Conservation (phyloP, 129 eudicot species). For the Apium graveolens region DNA sequence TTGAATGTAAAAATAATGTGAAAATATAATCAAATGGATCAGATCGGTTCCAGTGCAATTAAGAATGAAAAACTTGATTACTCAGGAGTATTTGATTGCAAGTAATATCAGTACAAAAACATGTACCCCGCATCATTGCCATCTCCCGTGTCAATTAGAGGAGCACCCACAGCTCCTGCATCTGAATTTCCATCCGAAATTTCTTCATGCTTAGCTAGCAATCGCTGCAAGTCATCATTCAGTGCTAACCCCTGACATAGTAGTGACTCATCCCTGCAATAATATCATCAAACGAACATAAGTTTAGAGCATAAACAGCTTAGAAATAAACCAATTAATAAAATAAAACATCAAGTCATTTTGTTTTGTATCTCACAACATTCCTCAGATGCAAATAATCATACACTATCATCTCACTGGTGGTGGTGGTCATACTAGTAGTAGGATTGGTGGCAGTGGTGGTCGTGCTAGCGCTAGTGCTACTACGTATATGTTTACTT, state of each 20-base stretch:
- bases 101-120: not conserved
- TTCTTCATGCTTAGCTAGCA: constrained; percentile 52
- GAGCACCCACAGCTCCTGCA: constrained; percentile 46
- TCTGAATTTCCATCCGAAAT: constrained; percentile 42
- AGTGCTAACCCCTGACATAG: constrained; percentile 86
- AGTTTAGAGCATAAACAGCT: not conserved
- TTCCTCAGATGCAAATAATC: not conserved
- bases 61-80: not conserved
- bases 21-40: not conserved
- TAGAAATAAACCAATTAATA: not conserved
- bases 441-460: not conserved
- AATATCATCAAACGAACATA: not conserved
- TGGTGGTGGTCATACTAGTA: not conserved
- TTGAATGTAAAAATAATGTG: not conserved
- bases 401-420: not conserved
- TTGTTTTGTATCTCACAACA: not conserved
- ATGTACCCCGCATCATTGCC: constrained; percentile 41
- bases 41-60: not conserved
- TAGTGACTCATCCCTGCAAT: constrained; percentile 72
- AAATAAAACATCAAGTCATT: not conserved
- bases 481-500: not conserved
- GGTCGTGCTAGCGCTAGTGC: not conserved
- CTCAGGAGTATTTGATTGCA: not conserved
- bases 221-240: constrained; percentile 82
- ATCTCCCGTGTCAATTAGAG: constrained; percentile 62